phyloP scores from a whole-genome alignment of 306 rosid genomes.

The Senna siamea region DNA sequence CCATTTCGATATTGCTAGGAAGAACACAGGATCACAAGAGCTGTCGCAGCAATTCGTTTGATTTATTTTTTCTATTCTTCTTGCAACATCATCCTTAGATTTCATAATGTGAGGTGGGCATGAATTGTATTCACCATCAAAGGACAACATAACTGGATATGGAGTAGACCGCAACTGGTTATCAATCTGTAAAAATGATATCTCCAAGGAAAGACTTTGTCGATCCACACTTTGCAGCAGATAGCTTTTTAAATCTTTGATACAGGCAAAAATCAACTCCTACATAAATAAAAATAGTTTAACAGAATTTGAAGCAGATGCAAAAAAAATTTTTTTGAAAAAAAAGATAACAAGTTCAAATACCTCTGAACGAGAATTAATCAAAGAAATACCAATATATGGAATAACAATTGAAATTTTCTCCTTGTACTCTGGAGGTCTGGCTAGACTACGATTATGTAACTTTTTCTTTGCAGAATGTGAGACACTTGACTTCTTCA shows the following conservation, averaged over 20 bases:
- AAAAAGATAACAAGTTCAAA: slow-evolving; percentile 28
- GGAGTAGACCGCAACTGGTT: slow-evolving; percentile 90
- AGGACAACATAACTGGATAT: slow-evolving; percentile 88
- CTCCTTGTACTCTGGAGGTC: slow-evolving; percentile 65
- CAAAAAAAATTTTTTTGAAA: slow-evolving; percentile 6
- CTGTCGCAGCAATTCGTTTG: slow-evolving; percentile 49
- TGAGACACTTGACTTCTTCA: slow-evolving; percentile 48
- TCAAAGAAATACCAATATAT: slow-evolving; percentile 78
- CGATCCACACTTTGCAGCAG: slow-evolving; percentile 86
- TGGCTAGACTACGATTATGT: slow-evolving; percentile 60
- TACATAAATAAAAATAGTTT: slow-evolving; percentile 44
- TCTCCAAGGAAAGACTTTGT: slow-evolving; percentile 68
- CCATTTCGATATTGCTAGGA: slow-evolving; percentile 87
- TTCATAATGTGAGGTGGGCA: slow-evolving; percentile 46
- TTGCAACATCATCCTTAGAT: slow-evolving; percentile 50
- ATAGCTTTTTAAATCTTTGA: slow-evolving; percentile 62
- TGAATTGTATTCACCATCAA: slow-evolving; percentile 60
- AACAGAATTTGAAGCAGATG: slow-evolving; percentile 30
- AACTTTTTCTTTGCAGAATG: slow-evolving; percentile 53
- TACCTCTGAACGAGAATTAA: slow-evolving; percentile 79
- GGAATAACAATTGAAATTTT: slow-evolving; percentile 71
- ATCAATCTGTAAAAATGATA: slow-evolving; percentile 80
- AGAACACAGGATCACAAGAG: slow-evolving; percentile 64
- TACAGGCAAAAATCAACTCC: slow-evolving; percentile 85
- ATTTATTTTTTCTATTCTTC: slow-evolving; percentile 49